phyloP scores from a whole-genome alignment of 495 filamentous ascomycete species.

The Friedmanniomyces endolithicus region DNA sequence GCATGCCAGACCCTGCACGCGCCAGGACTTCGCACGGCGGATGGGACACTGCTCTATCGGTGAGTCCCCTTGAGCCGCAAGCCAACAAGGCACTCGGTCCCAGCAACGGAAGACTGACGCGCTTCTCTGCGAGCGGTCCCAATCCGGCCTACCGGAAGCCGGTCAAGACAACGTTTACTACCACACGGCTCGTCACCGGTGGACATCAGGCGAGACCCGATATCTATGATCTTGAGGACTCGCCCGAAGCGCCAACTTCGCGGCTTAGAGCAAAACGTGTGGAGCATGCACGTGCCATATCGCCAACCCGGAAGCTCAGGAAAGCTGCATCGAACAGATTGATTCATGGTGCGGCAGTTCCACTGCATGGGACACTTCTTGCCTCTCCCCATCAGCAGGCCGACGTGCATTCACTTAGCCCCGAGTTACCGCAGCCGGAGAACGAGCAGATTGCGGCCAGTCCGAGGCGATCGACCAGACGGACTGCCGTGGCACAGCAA shows the following conservation, averaged over 20 bases:
- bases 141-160: background rate
- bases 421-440: background rate
- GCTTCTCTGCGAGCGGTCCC: background rate
- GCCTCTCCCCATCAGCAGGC: no score
- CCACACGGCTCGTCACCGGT: background rate
- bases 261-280: background rate
- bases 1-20: background rate
- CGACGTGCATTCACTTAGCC: no score
- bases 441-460: background rate
- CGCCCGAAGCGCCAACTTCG: background rate
- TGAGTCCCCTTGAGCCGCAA: background rate
- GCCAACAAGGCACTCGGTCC: background rate
- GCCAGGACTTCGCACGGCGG: background rate
- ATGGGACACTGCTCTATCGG: background rate
- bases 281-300: background rate
- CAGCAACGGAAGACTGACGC: constrained; percentile 6
- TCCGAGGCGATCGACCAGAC: background rate
- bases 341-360: background rate
- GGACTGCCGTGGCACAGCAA: background rate
- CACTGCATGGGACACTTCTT: no score
- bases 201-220: background rate
- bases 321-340: background rate
- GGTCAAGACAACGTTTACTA: background rate
- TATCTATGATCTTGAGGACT: background rate
- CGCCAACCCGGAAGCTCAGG: background rate